These are phyloP conservation scores for Ganoderma lucidum DNA, from an alignment of 1,284 basidiomycete genomes.

Conservation along the genomic window DNA sequence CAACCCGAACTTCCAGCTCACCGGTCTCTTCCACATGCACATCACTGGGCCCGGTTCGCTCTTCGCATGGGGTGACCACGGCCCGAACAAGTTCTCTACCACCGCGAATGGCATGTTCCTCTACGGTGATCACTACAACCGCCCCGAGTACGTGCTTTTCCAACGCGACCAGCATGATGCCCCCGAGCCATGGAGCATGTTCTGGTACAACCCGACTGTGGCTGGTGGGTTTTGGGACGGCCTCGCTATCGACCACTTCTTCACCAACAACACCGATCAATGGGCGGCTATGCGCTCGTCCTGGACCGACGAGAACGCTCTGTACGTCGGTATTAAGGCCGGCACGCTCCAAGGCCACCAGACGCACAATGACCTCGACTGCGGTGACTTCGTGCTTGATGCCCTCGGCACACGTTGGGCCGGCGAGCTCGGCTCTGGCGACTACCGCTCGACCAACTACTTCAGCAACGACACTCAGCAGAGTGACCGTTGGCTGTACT, in stretches of 20 bases:
- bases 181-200: constrained; percentile 92
- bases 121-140: constrained; percentile 72
- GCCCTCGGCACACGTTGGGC: constrained; percentile 96
- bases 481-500: constrained; percentile 87
- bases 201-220: constrained; percentile 93
- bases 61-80: constrained; percentile 94
- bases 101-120: constrained; percentile 83
- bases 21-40: constrained; percentile 93
- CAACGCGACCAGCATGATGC: constrained; percentile 94
- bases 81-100: constrained; percentile 93
- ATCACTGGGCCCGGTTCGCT: constrained; percentile 85
- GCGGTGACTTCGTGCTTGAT: constrained; percentile 95
- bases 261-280: constrained; percentile 72
- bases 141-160: constrained; percentile 84
- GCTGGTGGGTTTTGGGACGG: constrained; percentile 94
- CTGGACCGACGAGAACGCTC: constrained; percentile 89
- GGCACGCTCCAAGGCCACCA: constrained; percentile 83
- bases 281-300: constrained; percentile 94
- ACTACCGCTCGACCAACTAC: constrained; percentile 81
- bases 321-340: constrained; percentile 91
- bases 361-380: constrained; percentile 94
- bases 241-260: constrained; percentile 84
- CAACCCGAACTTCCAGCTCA: constrained; percentile 79
- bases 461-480: constrained; percentile 76
- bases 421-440: constrained; percentile 91